Conservation (phyloP, 768 basidiomycete species). For the Auricularia cornea region DNA sequence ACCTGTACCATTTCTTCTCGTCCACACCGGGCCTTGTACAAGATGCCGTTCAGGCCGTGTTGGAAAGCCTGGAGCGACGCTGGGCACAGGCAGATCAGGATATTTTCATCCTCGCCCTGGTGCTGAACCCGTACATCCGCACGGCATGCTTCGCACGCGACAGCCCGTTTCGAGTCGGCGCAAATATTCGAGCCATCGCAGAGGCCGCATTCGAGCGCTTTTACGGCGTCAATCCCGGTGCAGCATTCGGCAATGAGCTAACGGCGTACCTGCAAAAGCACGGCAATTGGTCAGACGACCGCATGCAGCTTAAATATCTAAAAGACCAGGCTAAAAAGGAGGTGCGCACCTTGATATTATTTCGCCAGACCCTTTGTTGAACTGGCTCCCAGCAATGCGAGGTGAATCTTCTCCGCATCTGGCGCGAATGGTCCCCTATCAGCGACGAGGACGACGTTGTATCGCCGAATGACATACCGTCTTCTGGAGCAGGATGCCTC, state of each 20-base stretch:
- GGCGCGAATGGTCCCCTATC: neutral
- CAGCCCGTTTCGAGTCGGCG: neutral
- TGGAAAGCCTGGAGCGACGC: constrained; percentile 13
- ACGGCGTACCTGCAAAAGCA: constrained; percentile 5
- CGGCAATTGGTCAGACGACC: constrained; percentile 1
- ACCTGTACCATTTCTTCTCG: constrained; percentile 14
- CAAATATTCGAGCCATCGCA: constrained; percentile 6
- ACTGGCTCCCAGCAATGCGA: no score
- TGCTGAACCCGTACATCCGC: constrained; percentile 15
- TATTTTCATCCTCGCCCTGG: constrained; percentile 7
- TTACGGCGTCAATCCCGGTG: constrained; percentile 3
- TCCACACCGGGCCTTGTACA: neutral
- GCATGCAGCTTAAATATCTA: constrained; percentile 6
- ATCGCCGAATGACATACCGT: no score
- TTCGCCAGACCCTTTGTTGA: no score
- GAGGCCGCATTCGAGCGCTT: constrained; percentile 3
- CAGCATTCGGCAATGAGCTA: constrained; percentile 4
- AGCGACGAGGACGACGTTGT: no score
- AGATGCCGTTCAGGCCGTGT: constrained; percentile 1
- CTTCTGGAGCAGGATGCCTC: neutral
- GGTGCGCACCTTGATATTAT: neutral
- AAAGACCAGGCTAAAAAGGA: neutral
- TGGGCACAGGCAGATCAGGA: constrained; percentile 10
- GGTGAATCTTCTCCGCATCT: neutral
- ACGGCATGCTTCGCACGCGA: no score